These are phyloP conservation scores for Botrytis pseudocinerea DNA, from an alignment of 2,329 filamentous ascomycete species.

Conservation along the genomic window DNA sequence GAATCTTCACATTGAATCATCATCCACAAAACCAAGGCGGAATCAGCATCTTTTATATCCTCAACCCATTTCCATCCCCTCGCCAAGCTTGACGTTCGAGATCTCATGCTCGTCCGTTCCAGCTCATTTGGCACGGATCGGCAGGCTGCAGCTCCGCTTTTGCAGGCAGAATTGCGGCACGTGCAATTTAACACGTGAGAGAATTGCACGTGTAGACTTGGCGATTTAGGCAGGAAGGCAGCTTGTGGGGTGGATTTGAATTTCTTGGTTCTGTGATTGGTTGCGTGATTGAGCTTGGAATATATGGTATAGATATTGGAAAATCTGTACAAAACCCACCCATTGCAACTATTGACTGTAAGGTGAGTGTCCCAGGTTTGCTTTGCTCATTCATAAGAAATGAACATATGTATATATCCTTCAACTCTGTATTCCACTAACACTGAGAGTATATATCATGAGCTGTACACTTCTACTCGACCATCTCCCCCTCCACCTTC, in stretches of 20 bases:
- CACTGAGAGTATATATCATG: not conserved
- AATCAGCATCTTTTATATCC: not conserved
- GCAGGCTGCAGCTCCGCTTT: not conserved
- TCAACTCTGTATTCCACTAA: not conserved
- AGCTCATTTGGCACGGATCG: not conserved
- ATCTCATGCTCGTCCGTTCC: not conserved
- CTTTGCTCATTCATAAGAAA: not conserved
- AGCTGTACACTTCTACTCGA: not conserved
- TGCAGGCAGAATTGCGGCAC: not conserved
- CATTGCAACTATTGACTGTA: too few species aligned
- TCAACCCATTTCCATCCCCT: not conserved
- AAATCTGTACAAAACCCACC: too few species aligned
- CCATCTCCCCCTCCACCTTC: fast-evolving
- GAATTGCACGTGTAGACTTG: not conserved
- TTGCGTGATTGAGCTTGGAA: not conserved
- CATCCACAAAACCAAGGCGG: not conserved
- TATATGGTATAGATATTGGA: too few species aligned
- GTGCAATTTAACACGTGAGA: not conserved
- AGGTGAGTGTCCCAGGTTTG: not conserved
- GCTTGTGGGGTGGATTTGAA: not conserved
- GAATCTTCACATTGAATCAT: not conserved
- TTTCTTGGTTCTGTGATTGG: not conserved
- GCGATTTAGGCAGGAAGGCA: slow-evolving; percentile 6
- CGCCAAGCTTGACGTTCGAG: not conserved
- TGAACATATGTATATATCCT: not conserved